Evolutionary conservation across 1,284 basidiomycete genomes (phyloP), one percentile per base, ranked within the genome.

Genomic region (Cutaneotrichosporon curvatum): DNA sequence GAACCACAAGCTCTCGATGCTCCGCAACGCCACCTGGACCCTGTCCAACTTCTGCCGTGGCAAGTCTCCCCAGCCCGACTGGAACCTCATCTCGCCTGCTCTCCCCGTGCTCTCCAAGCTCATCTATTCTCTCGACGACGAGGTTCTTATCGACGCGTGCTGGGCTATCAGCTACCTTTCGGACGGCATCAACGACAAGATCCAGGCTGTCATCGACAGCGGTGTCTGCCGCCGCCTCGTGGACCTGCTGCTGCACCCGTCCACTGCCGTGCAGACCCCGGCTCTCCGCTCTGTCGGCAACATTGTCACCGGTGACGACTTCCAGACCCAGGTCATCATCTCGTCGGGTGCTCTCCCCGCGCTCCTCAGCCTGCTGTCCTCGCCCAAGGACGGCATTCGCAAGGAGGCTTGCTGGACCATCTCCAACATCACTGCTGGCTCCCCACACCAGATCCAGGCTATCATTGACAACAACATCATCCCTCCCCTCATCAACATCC

Each of bases 141-240:
- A 99, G 74, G 95, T 97, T 54, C 77, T 99, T 63, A 99, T 98
- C 68, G 95, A 99, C 71, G 95, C 95, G 23, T 99, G 95, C 79
- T 99, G 95, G 95, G 95, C 95, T 37, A 95, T 99, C 71, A 97
- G 92, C 22, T 99, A 99, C 75, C 84, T 99, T 30, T 98, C 95
- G 2, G 95, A 98, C 70, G 95, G 95, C 36, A 90, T 92, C 41
- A 97, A 96, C 70, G 95, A 99, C 74, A 99, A 99, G 78, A 99
- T 99, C 55, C 95, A 99, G 73, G 94, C 94, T 33, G 95, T 98
- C 55, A 98, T 99, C 62, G 95, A 98, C 74, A 89, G 87, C 16
- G 95, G 95, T 45, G 92, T 98, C 49, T 95, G 91, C 76, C 83
- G 95, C 71, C 84, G 95, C 62, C 82, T 99, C 55, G 95, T 99